A percentile compares a stretch with the other conserved stretches of the same genome.
These are phyloP conservation scores for Reticulascus tulasneorum DNA, from an alignment of 2,329 filamentous ascomycete species.

Conservation along the genomic window DNA sequence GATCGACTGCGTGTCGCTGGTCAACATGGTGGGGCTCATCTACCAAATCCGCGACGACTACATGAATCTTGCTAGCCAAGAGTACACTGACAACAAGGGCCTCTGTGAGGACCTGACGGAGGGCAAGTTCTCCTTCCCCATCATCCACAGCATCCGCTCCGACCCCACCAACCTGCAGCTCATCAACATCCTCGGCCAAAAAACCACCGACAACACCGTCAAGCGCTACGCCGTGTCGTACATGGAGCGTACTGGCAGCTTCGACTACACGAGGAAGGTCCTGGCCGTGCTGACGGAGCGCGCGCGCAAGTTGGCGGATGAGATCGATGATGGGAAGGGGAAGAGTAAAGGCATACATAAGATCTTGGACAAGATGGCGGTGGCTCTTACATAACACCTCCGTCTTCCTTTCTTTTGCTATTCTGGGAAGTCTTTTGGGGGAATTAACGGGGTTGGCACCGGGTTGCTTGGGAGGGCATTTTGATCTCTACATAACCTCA, in stretches of 20 bases:
- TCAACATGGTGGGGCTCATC: constrained; percentile 79
- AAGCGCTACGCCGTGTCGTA: constrained; percentile 88
- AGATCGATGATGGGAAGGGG: constrained; percentile 58
- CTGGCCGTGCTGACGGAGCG: constrained; percentile 60
- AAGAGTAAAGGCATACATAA: constrained; percentile 55
- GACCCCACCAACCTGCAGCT: constrained; percentile 73
- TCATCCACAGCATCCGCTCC: constrained; percentile 86
- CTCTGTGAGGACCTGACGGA: constrained; percentile 93
- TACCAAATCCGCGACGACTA: constrained; percentile 95
- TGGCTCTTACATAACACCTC: constrained; percentile 8
- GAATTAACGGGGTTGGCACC: not conserved
- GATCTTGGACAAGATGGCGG: constrained; percentile 65
- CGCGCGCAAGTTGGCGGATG: constrained; percentile 58
- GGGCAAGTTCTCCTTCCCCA: constrained; percentile 93
- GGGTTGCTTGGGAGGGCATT: no score
- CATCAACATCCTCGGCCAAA: constrained; percentile 89
- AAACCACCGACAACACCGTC: constrained; percentile 79
- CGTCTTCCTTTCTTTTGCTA: not conserved
- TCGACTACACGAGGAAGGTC: constrained; percentile 75
- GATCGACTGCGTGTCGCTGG: constrained; percentile 75
- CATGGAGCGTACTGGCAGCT: constrained; percentile 87
- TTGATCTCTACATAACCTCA: no score
- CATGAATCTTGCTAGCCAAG: constrained; percentile 72
- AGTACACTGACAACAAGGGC: constrained; percentile 86
- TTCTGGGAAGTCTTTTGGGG: not conserved